Percentiles rank a stretch among this genome's conserved stretches.
Conservation (phyloP, 805 yeast genomes). For the Yamadazyma nakazawae region DNA sequence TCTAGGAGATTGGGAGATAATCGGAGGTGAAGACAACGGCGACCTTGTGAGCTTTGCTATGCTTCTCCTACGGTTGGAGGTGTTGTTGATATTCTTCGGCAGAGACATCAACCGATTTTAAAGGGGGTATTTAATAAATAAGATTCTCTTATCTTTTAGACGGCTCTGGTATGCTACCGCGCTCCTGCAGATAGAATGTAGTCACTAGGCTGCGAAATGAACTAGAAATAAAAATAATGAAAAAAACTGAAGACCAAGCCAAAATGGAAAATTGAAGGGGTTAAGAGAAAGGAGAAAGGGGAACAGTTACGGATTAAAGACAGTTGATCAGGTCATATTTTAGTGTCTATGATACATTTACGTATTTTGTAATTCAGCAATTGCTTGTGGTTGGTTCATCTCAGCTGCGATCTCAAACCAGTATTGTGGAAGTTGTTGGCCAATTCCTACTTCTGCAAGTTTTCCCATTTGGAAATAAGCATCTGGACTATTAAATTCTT, state of each 20-base stretch:
- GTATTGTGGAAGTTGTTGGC: conserved; percentile 22
- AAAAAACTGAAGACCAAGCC: no score
- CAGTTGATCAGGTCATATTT: neutral
- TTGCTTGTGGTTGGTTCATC: conserved; percentile 31
- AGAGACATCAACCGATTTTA: conserved; percentile 12
- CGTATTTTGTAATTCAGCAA: conserved; percentile 17
- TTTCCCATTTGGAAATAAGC: conserved; percentile 40
- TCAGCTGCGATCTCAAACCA: conserved; percentile 36
- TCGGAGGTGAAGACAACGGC: conserved; percentile 24
- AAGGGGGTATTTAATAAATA: neutral
- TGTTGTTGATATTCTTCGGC: conserved; percentile 16
- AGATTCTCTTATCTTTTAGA: neutral
- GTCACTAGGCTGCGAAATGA: no score
- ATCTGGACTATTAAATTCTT: conserved; percentile 36
- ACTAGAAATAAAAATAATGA: no score
- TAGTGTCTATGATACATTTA: neutral
- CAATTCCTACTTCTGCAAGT: conserved; percentile 35
- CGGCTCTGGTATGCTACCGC: neutral
- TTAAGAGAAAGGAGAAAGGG: no score
- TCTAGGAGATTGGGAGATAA: conserved; percentile 18
- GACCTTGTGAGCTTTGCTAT: conserved; percentile 32
- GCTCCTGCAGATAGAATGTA: neutral
- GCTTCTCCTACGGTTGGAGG: conserved; percentile 18
- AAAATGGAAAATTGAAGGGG: no score
- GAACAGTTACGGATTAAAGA: no score